Evolutionary conservation across 2,329 filamentous ascomycete genomes (phyloP).

Genomic region (Verticillium nubilum): DNA sequence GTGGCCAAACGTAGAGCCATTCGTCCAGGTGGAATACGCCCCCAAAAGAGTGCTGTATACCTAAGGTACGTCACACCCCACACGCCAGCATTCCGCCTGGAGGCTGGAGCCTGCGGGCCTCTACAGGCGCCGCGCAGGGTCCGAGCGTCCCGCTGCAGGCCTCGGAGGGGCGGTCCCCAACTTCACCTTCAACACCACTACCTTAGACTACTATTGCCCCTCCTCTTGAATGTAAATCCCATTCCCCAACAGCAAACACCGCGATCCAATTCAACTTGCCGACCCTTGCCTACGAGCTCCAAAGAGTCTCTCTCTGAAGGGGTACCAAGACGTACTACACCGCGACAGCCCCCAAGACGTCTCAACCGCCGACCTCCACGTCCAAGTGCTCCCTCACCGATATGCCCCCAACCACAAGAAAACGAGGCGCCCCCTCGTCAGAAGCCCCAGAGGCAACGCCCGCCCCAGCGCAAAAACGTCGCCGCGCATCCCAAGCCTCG

Average conservation of each 20-base stretch:
- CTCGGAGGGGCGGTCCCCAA: background rate
- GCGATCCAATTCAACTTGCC: too few relatives aligned
- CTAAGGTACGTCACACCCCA: too few relatives aligned
- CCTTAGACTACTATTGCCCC: background rate
- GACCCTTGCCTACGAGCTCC: too few relatives aligned
- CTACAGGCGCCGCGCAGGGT: background rate
- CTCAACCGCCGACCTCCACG: background rate
- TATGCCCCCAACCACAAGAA: slow-evolving; percentile 4
- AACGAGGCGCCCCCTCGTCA: slow-evolving; percentile 8
- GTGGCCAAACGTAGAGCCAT: too few relatives aligned
- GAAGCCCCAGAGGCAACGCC: slow-evolving; percentile 1
- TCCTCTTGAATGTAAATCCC: background rate
- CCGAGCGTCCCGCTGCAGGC: background rate
- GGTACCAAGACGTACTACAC: too few relatives aligned
- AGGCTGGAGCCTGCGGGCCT: background rate
- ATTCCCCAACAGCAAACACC: too few relatives aligned
- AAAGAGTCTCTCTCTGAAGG: too few relatives aligned
- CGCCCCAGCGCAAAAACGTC: slow-evolving; percentile 6
- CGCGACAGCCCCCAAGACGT: background rate
- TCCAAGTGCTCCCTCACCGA: background rate
- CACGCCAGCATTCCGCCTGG: too few relatives aligned
- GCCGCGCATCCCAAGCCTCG: slow-evolving; percentile 9
- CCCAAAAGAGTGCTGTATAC: too few relatives aligned
- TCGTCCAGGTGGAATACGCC: too few relatives aligned
- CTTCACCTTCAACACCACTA: background rate